Conservation (phyloP, 306 rosid genomes). For the Cucumis melo region DNA sequence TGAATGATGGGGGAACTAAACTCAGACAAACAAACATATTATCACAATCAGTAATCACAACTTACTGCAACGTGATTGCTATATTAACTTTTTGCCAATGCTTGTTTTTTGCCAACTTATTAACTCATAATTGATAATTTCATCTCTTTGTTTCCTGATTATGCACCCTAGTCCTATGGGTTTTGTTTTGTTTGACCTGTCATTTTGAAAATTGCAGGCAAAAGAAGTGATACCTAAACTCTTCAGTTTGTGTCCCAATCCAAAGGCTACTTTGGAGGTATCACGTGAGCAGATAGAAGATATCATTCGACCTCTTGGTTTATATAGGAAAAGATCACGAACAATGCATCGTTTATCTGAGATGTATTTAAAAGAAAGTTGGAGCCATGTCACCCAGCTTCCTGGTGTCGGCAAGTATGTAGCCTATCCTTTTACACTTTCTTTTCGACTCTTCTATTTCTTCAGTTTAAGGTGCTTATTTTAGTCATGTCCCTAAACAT, state of each 20-base stretch:
- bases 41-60: neutral
- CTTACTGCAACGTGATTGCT: neutral
- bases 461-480: neutral
- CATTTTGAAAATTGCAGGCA: conserved; percentile 28
- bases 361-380: conserved; percentile 39
- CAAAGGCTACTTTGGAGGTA: conserved; percentile 39
- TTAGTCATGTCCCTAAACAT: neutral
- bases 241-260: conserved; percentile 53
- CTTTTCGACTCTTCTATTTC: neutral
- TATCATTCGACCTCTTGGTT: conserved; percentile 35
- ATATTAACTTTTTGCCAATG: neutral
- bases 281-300: conserved; percentile 24
- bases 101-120: neutral
- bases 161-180: neutral
- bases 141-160: neutral
- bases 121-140: neutral
- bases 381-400: conserved; percentile 69
- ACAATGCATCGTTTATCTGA: conserved; percentile 38
- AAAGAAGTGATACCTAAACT: conserved; percentile 17
- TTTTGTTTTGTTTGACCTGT: neutral
- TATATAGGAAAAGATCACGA: conserved; percentile 34
- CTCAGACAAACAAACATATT: neutral
- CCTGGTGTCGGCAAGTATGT: conserved; percentile 70
- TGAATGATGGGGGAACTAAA: neutral
- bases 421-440: neutral